A percentile compares a stretch with the other conserved stretches of the same genome.
phyloP scores from a whole-genome alignment of 2,329 filamentous ascomycete species.

The Ampelomyces quisqualis region DNA sequence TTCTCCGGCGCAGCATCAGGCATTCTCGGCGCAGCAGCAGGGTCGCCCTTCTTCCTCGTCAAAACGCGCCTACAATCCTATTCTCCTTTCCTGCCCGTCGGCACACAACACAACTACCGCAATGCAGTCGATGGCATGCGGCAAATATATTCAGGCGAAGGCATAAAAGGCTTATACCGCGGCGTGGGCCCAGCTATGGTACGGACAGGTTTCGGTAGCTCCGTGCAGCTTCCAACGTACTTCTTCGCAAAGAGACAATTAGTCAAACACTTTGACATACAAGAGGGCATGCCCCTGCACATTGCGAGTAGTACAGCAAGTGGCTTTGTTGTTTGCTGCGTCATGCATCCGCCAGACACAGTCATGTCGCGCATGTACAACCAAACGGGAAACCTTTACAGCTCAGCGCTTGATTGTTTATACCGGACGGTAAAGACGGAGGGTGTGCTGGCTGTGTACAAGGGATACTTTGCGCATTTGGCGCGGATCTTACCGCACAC shows the following conservation, averaged over 20 bases:
- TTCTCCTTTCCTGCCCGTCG: slow-evolving; percentile 88
- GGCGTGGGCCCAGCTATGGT: slow-evolving; percentile 94
- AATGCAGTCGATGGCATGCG: slow-evolving; percentile 80
- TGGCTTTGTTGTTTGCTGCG: slow-evolving; percentile 93
- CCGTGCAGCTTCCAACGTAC: slow-evolving; percentile 94
- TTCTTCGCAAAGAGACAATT: slow-evolving; percentile 93
- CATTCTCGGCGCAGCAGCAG: slow-evolving; percentile 86
- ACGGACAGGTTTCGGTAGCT: slow-evolving; percentile 90
- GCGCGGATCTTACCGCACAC: slow-evolving; percentile 94
- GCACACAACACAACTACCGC: slow-evolving; percentile 92
- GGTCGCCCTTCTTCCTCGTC: slow-evolving; percentile 95
- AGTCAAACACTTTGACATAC: slow-evolving; percentile 78
- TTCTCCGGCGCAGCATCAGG: slow-evolving; percentile 87
- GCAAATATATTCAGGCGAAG: slow-evolving; percentile 77
- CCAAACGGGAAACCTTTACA: slow-evolving; percentile 96
- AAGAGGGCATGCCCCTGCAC: slow-evolving; percentile 87
- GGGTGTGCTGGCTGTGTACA: slow-evolving; percentile 90
- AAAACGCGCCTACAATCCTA: slow-evolving; percentile 95
- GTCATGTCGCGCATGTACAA: slow-evolving; percentile 99
- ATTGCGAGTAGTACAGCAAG: slow-evolving; percentile 84
- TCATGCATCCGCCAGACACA: slow-evolving; percentile 99
- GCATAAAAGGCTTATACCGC: slow-evolving; percentile 78
- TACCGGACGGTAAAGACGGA: slow-evolving; percentile 89
- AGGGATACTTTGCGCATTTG: slow-evolving; percentile 93
- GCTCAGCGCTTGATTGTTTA: slow-evolving; percentile 87